Evolutionary conservation across 495 filamentous ascomycete genomes (phyloP).

Genomic region (Aspergillus olivimuriae): DNA sequence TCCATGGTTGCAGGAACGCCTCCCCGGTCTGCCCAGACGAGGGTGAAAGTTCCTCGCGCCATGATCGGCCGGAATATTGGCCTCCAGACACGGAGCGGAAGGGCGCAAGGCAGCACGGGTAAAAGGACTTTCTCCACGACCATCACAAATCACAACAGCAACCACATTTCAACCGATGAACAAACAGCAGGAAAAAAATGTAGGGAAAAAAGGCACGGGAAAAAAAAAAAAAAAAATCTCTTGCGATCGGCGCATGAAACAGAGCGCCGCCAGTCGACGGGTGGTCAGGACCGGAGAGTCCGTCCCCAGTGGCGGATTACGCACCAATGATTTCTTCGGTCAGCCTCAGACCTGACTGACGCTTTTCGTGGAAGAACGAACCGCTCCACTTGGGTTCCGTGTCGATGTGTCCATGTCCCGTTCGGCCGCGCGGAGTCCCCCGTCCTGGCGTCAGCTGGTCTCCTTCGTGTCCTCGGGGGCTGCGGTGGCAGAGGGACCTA

Average conservation of each 20-base stretch:
- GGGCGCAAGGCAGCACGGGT: too few relatives aligned
- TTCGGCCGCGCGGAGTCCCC: too few relatives aligned
- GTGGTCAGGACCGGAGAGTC: constrained; percentile 3
- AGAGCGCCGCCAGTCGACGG: background rate
- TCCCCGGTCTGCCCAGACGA: background rate
- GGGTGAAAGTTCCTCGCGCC: background rate
- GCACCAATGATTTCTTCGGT: constrained; percentile 9
- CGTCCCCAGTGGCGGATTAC: constrained; percentile 9
- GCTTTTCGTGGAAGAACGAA: background rate
- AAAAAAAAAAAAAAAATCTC: background rate
- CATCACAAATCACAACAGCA: too few relatives aligned
- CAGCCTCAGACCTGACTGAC: constrained; percentile 2
- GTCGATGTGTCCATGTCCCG: too few relatives aligned
- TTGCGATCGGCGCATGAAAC: background rate
- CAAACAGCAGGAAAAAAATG: background rate
- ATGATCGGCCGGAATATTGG: constrained; percentile 1
- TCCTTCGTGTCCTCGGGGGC: too few relatives aligned
- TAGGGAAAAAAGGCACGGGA: background rate
- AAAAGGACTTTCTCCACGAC: too few relatives aligned
- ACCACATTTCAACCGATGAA: background rate
- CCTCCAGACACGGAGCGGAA: too few relatives aligned
- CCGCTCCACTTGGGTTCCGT: background rate
- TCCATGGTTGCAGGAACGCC: background rate
- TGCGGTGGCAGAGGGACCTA: too few relatives aligned
- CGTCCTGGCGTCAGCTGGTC: too few relatives aligned